Base-by-base conservation (phyloP, 2,329 filamentous ascomycete genomes). In the Berkeleyomyces rouxiae region DNA sequence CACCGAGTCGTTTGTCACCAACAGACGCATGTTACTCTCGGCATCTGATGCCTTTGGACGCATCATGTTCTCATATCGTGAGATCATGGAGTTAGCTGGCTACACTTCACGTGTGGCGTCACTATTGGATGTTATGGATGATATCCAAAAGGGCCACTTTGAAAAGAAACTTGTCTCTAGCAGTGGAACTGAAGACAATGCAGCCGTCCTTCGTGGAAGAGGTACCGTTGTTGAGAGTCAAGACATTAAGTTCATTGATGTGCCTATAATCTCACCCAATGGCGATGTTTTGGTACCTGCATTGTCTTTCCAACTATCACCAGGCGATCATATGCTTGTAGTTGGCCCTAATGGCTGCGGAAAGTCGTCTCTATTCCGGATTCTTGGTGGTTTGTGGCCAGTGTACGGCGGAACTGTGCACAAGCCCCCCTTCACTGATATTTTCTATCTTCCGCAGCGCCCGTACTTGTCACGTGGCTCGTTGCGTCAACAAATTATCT, bases 371-470 rank as follows among this genome's bases (percentile, higher is more conserved):
- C 80, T 99, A 2, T 99, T 99, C 81, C 85, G 93, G 44, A 99
- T 99, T 68, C 82, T 99, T 0, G 93, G 93, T 65, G 93, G 93
- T 0, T 79, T 99, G 2, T 99, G 93, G 93, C 93, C 93, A 13
- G 93, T 97, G 10, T 99, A 99, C 73, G 92, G 93, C 67, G 93
- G 93, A 60, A 90, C 83, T 0, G 93, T 99, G 23, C 81, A 89
- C 69, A 97, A 97, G 72, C 93, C 93, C 1, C 85, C 88, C 1
- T 93, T 92, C 69, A 84, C 88, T 67, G 87, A 93, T 71, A 97
- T 99, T 71, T 99, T 97, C 75, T 99, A 99, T 75, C 95, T 99
- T 67, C 93, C 93, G 0, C 93, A 99, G 71, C 84, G 93, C 1
- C 93, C 93, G 0, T 99, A 99, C 71, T 81, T 99, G 1, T 93